Conservation (phyloP, 495 filamentous ascomycete genomes). For the Hypoxylon cercidicola region DNA sequence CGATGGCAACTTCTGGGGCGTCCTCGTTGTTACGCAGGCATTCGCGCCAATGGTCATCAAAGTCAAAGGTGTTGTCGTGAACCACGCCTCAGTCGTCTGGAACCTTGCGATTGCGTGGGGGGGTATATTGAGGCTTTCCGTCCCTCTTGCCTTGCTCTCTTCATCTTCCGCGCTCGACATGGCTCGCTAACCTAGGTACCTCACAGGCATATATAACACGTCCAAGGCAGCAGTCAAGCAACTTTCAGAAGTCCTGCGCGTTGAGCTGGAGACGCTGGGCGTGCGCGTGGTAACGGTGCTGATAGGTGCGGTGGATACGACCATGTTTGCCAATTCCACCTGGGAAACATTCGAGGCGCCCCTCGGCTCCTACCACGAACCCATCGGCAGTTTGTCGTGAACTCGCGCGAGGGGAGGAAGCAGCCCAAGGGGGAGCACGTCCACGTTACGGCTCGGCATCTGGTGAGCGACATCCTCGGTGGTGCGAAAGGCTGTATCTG, state of each 20-base stretch:
- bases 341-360: not conserved
- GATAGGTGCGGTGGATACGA: slow-evolving; percentile 21
- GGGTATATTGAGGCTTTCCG: slow-evolving; percentile 45
- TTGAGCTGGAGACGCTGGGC: slow-evolving; percentile 62
- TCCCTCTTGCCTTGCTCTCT: not conserved
- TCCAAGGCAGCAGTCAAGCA: slow-evolving; percentile 72
- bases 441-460: not conserved
- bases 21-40: slow-evolving; percentile 53
- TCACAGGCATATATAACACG: slow-evolving; percentile 64
- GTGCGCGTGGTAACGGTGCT: slow-evolving; percentile 47
- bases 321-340: not conserved
- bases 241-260: slow-evolving; percentile 69
- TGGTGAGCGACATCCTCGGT: not conserved
- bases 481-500: not conserved
- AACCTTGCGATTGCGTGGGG: slow-evolving; percentile 49
- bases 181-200: not conserved
- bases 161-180: not conserved
- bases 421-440: not conserved
- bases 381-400: not conserved
- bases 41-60: slow-evolving; percentile 58
- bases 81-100: slow-evolving; percentile 56
- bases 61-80: slow-evolving; percentile 56
- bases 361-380: not conserved
- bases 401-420: not conserved
- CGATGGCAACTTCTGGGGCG: slow-evolving; percentile 52